phyloP scores from a whole-genome alignment of 177 flowering plant genomes.

The Vitis hybrid region DNA sequence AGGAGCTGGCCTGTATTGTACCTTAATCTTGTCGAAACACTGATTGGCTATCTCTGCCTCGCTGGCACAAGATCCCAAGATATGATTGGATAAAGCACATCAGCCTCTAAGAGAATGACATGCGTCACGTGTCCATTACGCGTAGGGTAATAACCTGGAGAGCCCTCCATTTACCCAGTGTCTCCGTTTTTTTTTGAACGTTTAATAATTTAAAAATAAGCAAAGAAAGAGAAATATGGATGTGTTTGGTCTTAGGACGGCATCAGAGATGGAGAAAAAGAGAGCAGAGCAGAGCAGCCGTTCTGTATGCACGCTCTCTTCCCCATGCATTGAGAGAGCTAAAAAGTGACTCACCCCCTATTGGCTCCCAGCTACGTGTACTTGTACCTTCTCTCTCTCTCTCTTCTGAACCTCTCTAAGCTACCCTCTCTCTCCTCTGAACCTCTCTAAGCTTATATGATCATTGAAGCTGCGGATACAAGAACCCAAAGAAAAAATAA shows the following conservation, averaged over 20 bases:
- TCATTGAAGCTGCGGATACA: not conserved
- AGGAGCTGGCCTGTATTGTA: slow-evolving; percentile 7
- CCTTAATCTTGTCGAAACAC: slow-evolving; percentile 53
- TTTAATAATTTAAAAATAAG: not conserved
- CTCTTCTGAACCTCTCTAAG: not conserved
- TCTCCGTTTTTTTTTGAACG: slow-evolving; percentile 3
- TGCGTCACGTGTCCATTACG: slow-evolving; percentile 17
- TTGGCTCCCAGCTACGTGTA: slow-evolving; percentile 11
- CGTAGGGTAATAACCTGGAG: slow-evolving; percentile 17
- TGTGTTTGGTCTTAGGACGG: no score
- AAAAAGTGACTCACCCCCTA: slow-evolving; percentile 8
- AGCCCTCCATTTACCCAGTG: slow-evolving; percentile 19
- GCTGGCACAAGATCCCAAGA: slow-evolving; percentile 37
- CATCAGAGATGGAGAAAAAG: not conserved
- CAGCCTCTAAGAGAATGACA: slow-evolving; percentile 3
- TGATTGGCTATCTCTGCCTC: slow-evolving; percentile 46
- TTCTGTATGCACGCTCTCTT: slow-evolving; percentile 3
- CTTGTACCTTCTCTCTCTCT: not conserved
- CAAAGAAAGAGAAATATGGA: not conserved
- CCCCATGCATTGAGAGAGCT: slow-evolving; percentile 4
- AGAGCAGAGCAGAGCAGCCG: slow-evolving; percentile 12
- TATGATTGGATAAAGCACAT: slow-evolving; percentile 36
- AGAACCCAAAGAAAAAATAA: not conserved
- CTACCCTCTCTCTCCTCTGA: not conserved
- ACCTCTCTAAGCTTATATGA: not conserved